Evolutionary conservation across 345 rosid genomes (phyloP).

Genomic region (Hevea brasiliensis): DNA sequence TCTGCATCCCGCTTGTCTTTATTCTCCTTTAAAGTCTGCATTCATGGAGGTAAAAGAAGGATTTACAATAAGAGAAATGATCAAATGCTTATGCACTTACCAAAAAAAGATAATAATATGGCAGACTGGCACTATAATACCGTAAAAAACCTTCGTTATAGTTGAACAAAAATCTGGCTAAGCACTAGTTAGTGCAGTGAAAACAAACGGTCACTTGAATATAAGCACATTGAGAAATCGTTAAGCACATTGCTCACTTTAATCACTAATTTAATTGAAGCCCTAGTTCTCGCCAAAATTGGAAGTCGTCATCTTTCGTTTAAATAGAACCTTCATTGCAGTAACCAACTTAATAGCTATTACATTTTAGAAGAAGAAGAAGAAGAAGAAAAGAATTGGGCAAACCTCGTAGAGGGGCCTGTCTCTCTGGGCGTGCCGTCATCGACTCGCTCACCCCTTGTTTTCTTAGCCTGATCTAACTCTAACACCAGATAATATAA

Average conservation of each 20-base stretch:
- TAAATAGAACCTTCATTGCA: no score
- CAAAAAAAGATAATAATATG: neutral
- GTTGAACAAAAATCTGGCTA: neutral
- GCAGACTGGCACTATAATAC: neutral
- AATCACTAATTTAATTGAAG: neutral
- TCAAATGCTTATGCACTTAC: neutral
- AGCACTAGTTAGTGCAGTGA: neutral
- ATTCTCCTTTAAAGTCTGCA: slow-evolving; percentile 88
- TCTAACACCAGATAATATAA: slow-evolving; percentile 29
- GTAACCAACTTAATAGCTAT: no score
- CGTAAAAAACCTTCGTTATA: neutral
- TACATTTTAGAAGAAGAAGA: neutral
- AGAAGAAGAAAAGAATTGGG: neutral
- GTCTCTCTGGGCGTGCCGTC: slow-evolving; percentile 97
- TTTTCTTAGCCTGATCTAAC: slow-evolving; percentile 80
- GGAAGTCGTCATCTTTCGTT: no score
- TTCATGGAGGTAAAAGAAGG: neutral
- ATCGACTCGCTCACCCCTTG: slow-evolving; percentile 88
- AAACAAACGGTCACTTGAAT: neutral
- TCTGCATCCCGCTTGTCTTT: slow-evolving; percentile 95
- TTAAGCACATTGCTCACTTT: neutral
- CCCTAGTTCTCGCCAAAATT: no score
- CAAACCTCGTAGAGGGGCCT: slow-evolving; percentile 79
- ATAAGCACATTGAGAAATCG: no score
- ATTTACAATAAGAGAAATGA: neutral